A percentile compares a stretch with the other conserved stretches of the same genome.
Conservation (phyloP, 352 stramenopile species). For the Globisporangium cystogenes region DNA sequence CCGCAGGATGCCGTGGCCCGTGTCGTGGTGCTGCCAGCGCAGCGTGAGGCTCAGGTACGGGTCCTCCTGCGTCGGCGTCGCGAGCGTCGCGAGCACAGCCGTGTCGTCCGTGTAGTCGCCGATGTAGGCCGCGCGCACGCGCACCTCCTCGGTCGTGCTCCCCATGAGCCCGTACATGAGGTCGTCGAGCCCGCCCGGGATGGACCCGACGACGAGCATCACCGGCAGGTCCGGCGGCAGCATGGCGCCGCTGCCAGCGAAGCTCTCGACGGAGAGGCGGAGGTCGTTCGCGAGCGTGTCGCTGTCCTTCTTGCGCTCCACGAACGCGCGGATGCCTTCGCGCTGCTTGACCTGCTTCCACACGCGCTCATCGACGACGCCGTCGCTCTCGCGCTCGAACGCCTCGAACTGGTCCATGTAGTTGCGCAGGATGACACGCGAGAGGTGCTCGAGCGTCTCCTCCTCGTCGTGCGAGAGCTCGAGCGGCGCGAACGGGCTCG, state of each 20-base stretch:
- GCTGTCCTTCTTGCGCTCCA: constrained; percentile 13
- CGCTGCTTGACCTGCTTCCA: constrained; percentile 35
- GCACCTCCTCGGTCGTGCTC: constrained; percentile 13
- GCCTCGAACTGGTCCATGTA: constrained; percentile 24
- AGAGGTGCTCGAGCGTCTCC: constrained; percentile 17
- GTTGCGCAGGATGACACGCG: constrained; percentile 18
- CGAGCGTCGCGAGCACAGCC: constrained; percentile 1
- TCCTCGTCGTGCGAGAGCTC: constrained; percentile 21
- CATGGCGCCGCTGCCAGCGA: too few relatives aligned
- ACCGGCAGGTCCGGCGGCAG: too few relatives aligned
- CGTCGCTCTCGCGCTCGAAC: constrained; percentile 15
- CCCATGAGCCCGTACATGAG: constrained; percentile 20
- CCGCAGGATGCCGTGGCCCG: too few relatives aligned
- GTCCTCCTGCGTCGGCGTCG: constrained; percentile 3
- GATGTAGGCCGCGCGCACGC: constrained; percentile 16
- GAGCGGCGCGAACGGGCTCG: constrained; percentile 28
- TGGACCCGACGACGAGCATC: constrained; percentile 10
- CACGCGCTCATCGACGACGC: constrained; percentile 17
- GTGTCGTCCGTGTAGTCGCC: constrained; percentile 16
- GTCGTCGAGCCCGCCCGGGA: constrained; percentile 17
- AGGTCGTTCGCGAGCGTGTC: too few relatives aligned
- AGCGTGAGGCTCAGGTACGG: constrained; percentile 12
- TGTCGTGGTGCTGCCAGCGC: constrained; percentile 12
- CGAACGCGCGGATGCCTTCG: constrained; percentile 28
- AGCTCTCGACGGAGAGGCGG: too few relatives aligned